Evolutionary conservation across 306 rosid genomes (phyloP), one percentile per base, ranked within the genome.

Genomic region (Datisca glomerata): DNA sequence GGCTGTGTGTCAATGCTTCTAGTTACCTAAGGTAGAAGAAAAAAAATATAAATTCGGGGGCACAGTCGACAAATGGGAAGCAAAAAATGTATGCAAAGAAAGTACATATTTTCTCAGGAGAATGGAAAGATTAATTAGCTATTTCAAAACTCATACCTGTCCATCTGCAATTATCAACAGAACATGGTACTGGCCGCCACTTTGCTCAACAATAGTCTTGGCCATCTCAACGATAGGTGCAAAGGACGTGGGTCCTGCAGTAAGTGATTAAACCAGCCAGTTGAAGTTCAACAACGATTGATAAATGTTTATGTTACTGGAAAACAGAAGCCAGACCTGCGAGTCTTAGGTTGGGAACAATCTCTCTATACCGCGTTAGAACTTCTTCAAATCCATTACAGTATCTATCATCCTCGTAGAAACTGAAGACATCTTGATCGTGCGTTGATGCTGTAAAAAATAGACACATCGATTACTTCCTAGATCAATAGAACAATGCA

Each of bases 121-220:
- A 8, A 31, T 31, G 4, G 33, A 31, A 31, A 31, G n/a, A 31
- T 31, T 7, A 31, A 1, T 2, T 2, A 6, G 4, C 33, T 6
- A 2, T 28, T 28, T 31, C 36, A 14, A 11, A 4, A 8, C 14
- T 12, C 9, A 47, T 53, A 61, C 67, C 33, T 54, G 53, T 43
- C 34, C 36, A 18, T 50, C 56, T 2, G 56, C 56, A 24, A 50
- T 50, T 34, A 50, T 50, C 33, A 50, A 7, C 43, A 50, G 56
- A 22, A 50, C 45, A n/a, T 50, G 56, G 38, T 50, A 50, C 45
- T 50, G 56, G n/a, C 56, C 56, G 27, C 56, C 56, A 23, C 56
- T 50, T 34, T 36, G 23, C 12, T 50, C 56, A 28, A 50, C 56
- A 34, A 37, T 50, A 17, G 45, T 23, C 7, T 17, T 50, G 16